Percentiles rank a stretch among this genome's conserved stretches.
These are phyloP conservation scores for Amanita exitialis DNA, from an alignment of 768 basidiomycete species.

Conservation along the genomic window DNA sequence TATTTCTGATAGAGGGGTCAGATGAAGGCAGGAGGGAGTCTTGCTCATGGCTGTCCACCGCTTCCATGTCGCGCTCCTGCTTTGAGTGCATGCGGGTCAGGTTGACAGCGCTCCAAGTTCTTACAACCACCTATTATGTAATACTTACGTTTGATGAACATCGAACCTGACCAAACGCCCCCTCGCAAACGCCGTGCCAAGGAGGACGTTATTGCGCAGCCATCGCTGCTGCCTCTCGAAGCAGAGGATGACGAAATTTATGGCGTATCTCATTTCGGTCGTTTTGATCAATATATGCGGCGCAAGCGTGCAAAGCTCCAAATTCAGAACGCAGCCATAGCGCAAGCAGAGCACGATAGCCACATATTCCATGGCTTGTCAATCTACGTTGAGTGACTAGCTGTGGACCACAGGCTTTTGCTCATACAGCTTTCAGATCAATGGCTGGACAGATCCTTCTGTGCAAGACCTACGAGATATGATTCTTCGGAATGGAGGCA, in stretches of 20 bases:
- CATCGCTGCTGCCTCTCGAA: conserved; percentile 1
- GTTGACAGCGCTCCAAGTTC: not conserved
- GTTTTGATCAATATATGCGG: conserved; percentile 81
- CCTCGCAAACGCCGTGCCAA: not conserved
- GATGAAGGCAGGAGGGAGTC: conserved; percentile 19
- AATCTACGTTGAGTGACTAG: conserved; percentile 52
- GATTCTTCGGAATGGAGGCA: conserved; percentile 75
- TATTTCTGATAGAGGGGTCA: conserved; percentile 9
- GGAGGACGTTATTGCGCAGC: not conserved
- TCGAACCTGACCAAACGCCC: not conserved
- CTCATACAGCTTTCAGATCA: conserved; percentile 38
- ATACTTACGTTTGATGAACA: not conserved
- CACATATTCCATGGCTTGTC: conserved; percentile 64
- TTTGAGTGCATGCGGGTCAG: not conserved
- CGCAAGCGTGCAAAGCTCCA: conserved; percentile 88
- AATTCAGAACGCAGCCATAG: conserved; percentile 54
- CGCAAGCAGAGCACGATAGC: conserved; percentile 18
- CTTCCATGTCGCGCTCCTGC: conserved; percentile 5
- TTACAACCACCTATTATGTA: not conserved
- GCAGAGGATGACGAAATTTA: conserved; percentile 43
- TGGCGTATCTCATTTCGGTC: conserved; percentile 72
- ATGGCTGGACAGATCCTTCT: conserved; percentile 83
- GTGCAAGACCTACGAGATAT: conserved; percentile 76
- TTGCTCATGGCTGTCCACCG: conserved; percentile 13
- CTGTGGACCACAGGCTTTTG: conserved; percentile 17